Evolutionary conservation across 352 stramenopile species (phyloP).

Genomic region (Globisporangium echinulatum): DNA sequence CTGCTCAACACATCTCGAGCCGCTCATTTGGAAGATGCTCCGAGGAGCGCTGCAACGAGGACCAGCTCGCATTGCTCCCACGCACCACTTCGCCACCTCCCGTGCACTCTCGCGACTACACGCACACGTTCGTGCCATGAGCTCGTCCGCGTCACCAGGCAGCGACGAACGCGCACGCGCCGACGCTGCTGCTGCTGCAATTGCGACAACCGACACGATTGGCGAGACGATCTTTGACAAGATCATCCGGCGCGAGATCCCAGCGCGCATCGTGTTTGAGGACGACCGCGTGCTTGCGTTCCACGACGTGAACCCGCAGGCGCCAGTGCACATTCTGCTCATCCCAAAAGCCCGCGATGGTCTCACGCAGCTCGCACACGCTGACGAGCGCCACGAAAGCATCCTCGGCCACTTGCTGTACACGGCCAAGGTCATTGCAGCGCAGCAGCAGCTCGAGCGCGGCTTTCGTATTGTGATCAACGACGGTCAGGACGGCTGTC

Average conservation of each 20-base stretch:
- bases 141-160: conserved; percentile 11
- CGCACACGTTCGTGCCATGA: conserved; percentile 30
- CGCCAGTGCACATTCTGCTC: conserved; percentile 95
- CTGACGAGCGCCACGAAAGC: conserved; percentile 89
- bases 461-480: conserved; percentile 94
- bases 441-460: conserved; percentile 87
- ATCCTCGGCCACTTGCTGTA: conserved; percentile 94
- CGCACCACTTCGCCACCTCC: not conserved
- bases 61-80: too few relatives aligned
- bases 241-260: conserved; percentile 94
- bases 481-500: conserved; percentile 86
- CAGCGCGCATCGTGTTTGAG: conserved; percentile 94
- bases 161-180: conserved; percentile 54
- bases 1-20: too few relatives aligned
- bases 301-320: conserved; percentile 95
- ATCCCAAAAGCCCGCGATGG: conserved; percentile 95
- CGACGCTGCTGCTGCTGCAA: conserved; percentile 35
- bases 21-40: too few relatives aligned
- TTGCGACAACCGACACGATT: conserved; percentile 35
- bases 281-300: conserved; percentile 96
- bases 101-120: conserved; percentile 8
- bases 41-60: too few relatives aligned
- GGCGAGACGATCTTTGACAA: conserved; percentile 97
- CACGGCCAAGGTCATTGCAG: conserved; percentile 89
- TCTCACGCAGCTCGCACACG: conserved; percentile 89